These are phyloP conservation scores for Dioszegia aurantiaca DNA, from an alignment of 768 basidiomycete species.

Conservation along the genomic window DNA sequence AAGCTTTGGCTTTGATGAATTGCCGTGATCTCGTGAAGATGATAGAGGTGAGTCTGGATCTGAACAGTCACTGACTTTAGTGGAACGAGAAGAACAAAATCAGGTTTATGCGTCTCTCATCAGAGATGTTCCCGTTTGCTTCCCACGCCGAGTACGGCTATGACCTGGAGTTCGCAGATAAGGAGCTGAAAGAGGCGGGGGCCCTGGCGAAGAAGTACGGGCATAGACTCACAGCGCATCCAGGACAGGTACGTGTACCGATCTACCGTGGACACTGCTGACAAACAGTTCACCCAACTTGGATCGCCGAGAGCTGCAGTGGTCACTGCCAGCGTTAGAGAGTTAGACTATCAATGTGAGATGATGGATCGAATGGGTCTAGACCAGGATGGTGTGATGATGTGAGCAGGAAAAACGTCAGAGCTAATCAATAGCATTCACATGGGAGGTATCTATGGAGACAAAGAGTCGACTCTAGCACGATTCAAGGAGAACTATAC, in stretches of 20 bases:
- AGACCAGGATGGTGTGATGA: slow-evolving; percentile 80
- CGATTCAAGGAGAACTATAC: slow-evolving; percentile 71
- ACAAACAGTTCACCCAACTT: slow-evolving; percentile 58
- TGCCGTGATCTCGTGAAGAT: slow-evolving; percentile 67
- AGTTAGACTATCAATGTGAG: slow-evolving; percentile 80
- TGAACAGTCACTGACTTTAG: slow-evolving; percentile 24
- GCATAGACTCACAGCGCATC: slow-evolving; percentile 80
- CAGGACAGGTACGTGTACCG: slow-evolving; percentile 67
- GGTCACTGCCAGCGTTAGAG: slow-evolving; percentile 70
- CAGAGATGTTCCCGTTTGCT: slow-evolving; percentile 90
- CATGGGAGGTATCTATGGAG: slow-evolving; percentile 78
- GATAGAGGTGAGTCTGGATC: slow-evolving; percentile 57
- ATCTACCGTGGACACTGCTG: not conserved
- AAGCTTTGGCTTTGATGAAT: slow-evolving; percentile 75
- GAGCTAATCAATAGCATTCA: slow-evolving; percentile 39
- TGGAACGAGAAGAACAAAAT: slow-evolving; percentile 92
- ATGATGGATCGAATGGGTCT: slow-evolving; percentile 77
- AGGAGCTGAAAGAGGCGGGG: slow-evolving; percentile 62
- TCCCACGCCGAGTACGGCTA: slow-evolving; percentile 74
- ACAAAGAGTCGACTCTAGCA: slow-evolving; percentile 68
- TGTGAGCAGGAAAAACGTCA: slow-evolving; percentile 54
- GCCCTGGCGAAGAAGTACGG: slow-evolving; percentile 66
- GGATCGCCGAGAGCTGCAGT: slow-evolving; percentile 76
- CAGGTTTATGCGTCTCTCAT: slow-evolving; percentile 81
- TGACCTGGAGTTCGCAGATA: slow-evolving; percentile 69